These are phyloP conservation scores for Cyclocybe cylindracea DNA, from an alignment of 768 basidiomycete species.

Conservation along the genomic window DNA sequence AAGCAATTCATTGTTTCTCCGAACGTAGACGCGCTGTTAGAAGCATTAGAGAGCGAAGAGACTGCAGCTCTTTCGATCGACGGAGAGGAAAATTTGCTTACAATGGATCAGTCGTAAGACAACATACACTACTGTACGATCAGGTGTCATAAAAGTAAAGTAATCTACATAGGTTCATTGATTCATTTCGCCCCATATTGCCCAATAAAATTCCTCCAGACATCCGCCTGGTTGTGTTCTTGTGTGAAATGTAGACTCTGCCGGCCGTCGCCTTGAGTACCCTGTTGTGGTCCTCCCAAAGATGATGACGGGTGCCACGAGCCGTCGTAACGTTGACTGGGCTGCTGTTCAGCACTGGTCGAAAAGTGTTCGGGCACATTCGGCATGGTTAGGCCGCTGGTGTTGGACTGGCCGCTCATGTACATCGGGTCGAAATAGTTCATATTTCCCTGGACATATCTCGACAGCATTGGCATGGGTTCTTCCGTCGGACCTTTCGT, in stretches of 20 bases:
- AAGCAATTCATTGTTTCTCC: constrained; percentile 85
- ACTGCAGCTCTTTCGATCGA: constrained; percentile 29
- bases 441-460: too few species aligned
- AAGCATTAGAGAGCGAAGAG: constrained; percentile 61
- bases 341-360: too few species aligned
- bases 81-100: constrained; percentile 50
- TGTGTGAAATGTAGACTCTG: constrained; percentile 17
- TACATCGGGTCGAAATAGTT: too few species aligned
- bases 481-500: too few species aligned
- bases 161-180: too few species aligned
- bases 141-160: background rate
- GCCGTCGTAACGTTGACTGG: too few species aligned
- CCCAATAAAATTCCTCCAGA: constrained; percentile 38
- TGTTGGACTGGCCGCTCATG: too few species aligned
- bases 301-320: too few species aligned
- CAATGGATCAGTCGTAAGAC: constrained; percentile 43
- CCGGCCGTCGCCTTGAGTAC: constrained; percentile 9
- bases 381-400: too few species aligned
- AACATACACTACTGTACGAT: background rate
- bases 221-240: constrained; percentile 34
- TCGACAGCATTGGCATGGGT: too few species aligned
- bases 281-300: too few species aligned
- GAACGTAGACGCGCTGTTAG: constrained; percentile 73
- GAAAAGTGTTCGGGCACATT: too few species aligned
- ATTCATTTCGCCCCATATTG: constrained; percentile 9